A percentile compares a stretch with the other conserved stretches of the same genome.
These are phyloP conservation scores for Flaveria bidentis DNA, from an alignment of 129 eudicot species.

Conservation along the genomic window DNA sequence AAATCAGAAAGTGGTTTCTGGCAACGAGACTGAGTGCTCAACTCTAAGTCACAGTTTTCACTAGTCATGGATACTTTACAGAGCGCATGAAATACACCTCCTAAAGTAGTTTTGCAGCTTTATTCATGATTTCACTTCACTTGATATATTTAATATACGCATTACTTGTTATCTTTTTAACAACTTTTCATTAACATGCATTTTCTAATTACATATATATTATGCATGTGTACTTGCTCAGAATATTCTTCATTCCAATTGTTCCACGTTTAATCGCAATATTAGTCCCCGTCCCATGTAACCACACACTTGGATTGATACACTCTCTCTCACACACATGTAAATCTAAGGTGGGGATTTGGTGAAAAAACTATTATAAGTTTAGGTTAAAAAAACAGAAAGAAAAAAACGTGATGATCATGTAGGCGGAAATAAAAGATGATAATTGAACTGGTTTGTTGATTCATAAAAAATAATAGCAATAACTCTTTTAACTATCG, in stretches of 20 bases:
- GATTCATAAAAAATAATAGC: too few species aligned
- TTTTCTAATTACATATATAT: background rate
- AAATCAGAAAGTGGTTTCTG: slow-evolving; percentile 44
- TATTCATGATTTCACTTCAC: background rate
- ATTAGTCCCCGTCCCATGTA: background rate
- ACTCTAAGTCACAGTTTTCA: slow-evolving; percentile 27
- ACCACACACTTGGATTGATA: background rate
- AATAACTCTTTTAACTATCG: too few species aligned
- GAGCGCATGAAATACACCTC: slow-evolving; percentile 39
- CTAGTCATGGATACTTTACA: slow-evolving; percentile 27
- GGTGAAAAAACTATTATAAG: too few species aligned
- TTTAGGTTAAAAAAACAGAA: too few species aligned
- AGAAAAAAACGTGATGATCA: too few species aligned
- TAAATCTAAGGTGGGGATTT: background rate
- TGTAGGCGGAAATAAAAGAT: too few species aligned
- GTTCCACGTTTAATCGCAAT: slow-evolving; percentile 24
- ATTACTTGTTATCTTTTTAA: background rate
- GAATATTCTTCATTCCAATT: slow-evolving; percentile 30
- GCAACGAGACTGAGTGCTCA: slow-evolving; percentile 35
- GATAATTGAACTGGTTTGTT: too few species aligned
- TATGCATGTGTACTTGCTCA: slow-evolving; percentile 22
- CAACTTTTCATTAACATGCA: background rate
- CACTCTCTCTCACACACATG: background rate
- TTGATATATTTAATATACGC: slow-evolving; percentile 6
- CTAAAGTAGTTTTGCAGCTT: slow-evolving; percentile 38